Conservation (phyloP, 371 early-diverging fungal species). For the Lichtheimia ornata region DNA sequence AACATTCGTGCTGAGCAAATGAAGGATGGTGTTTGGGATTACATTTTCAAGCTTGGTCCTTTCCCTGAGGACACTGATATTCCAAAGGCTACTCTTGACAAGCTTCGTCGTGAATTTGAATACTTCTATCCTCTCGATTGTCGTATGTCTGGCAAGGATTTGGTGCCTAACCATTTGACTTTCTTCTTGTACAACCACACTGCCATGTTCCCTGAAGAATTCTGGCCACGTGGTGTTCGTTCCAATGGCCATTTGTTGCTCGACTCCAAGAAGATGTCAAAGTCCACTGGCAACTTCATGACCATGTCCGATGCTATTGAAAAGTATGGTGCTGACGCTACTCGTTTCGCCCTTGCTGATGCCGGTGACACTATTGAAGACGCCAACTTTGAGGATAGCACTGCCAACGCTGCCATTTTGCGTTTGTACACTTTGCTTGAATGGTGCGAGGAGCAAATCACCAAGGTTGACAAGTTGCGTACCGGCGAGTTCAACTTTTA, state of each 20-base stretch:
- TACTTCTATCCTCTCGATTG: constrained; percentile 99
- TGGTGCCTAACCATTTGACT: constrained; percentile 98
- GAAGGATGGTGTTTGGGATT: constrained; percentile 97
- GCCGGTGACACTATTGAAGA: constrained; percentile 98
- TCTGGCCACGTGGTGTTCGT: constrained; percentile 95
- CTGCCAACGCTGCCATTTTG: constrained; percentile 97
- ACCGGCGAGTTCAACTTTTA: constrained; percentile 63
- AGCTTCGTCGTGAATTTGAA: constrained; percentile 86
- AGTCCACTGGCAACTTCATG: constrained; percentile 99
- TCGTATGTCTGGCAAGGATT: constrained; percentile 98
- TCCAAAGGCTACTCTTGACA: constrained; percentile 61
- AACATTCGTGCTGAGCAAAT: constrained; percentile 85
- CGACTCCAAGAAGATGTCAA: constrained; percentile 99
- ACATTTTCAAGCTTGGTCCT: constrained; percentile 82
- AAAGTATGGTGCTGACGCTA: constrained; percentile 97
- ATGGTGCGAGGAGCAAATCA: constrained; percentile 76
- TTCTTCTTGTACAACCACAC: constrained; percentile 99
- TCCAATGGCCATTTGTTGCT: constrained; percentile 98
- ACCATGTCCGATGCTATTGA: constrained; percentile 86
- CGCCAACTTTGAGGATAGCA: constrained; percentile 98
- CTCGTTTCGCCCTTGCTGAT: constrained; percentile 94
- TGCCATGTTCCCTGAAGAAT: constrained; percentile 92
- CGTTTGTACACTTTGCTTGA: constrained; percentile 92
- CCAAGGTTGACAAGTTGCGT: constrained; percentile 39
- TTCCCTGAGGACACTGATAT: constrained; percentile 69